Percentiles rank a stretch among this genome's conserved stretches.
phyloP scores from a whole-genome alignment of 306 rosid genomes.

The Gleditsia sinensis region DNA sequence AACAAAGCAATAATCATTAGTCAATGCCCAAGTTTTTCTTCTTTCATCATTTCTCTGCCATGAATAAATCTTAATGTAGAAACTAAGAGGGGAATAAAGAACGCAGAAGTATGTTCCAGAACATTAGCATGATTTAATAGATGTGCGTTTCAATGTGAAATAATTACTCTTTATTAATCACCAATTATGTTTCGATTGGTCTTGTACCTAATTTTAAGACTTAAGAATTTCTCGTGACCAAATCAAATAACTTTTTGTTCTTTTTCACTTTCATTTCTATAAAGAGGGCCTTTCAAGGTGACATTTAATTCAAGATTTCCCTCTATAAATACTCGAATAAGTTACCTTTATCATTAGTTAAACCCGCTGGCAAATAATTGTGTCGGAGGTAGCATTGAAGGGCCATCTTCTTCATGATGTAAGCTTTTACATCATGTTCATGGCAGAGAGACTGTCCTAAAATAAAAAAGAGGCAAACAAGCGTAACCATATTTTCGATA shows the following conservation, averaged over 20 bases:
- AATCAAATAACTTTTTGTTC: background rate
- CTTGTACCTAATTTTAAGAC: background rate
- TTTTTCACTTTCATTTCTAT: too few species aligned
- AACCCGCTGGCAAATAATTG: conserved; percentile 11
- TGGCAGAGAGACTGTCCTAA: background rate
- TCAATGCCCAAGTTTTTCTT: too few species aligned
- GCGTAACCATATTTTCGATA: conserved; percentile 1
- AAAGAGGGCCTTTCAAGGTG: background rate
- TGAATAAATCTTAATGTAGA: background rate
- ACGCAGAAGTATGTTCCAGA: too few species aligned
- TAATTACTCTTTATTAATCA: background rate
- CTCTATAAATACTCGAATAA: background rate
- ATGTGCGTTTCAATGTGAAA: background rate
- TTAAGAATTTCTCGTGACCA: background rate
- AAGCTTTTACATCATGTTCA: background rate
- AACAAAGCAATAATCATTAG: background rate
- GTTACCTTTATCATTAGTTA: background rate
- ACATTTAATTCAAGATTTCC: background rate
- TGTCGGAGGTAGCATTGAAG: conserved; percentile 12
- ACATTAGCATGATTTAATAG: background rate
- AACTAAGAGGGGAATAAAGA: background rate
- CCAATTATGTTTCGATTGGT: too few species aligned
- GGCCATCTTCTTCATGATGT: conserved; percentile 1
- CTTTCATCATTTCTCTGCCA: background rate
- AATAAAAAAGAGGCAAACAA: background rate